A percentile compares a stretch with the other conserved stretches of the same genome.
These are phyloP conservation scores for Candida peoriensis DNA, from an alignment of 805 yeast genomes.

Conservation along the genomic window DNA sequence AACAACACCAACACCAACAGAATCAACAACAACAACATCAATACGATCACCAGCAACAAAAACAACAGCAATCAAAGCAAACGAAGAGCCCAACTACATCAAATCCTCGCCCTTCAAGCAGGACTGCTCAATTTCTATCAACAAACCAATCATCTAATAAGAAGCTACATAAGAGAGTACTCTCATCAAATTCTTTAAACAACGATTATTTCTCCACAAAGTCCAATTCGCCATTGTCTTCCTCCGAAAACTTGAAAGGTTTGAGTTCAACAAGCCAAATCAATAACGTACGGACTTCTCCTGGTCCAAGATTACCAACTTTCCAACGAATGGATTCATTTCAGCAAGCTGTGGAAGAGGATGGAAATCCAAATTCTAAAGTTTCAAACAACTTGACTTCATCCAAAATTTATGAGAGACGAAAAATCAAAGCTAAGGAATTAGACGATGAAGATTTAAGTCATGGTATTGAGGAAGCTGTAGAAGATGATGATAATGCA, in stretches of 20 bases:
- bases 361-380: background rate
- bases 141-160: slow-evolving; percentile 10
- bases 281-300: slow-evolving; percentile 2
- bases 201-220: slow-evolving; percentile 12
- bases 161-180: slow-evolving; percentile 20
- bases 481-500: slow-evolving; percentile 1
- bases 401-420: slow-evolving; percentile 20
- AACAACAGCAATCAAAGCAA: slow-evolving; percentile 1
- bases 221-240: background rate
- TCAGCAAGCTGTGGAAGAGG: background rate
- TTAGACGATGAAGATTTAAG: slow-evolving; percentile 5
- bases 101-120: slow-evolving; percentile 4
- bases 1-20: slow-evolving; percentile 13
- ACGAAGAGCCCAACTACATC: slow-evolving; percentile 9
- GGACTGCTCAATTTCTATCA: slow-evolving; percentile 4
- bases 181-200: slow-evolving; percentile 17
- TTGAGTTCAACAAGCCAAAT: background rate
- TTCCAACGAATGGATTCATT: slow-evolving; percentile 18
- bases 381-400: slow-evolving; percentile 9
- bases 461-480: slow-evolving; percentile 4
- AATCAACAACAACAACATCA: too few species aligned
- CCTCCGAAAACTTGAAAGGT: slow-evolving; percentile 1
- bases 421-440: slow-evolving; percentile 13
- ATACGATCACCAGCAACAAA: too few species aligned
- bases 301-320: slow-evolving; percentile 17